phyloP scores from a whole-genome alignment of 2,329 filamentous ascomycete species.

The Monosporascus sp. region DNA sequence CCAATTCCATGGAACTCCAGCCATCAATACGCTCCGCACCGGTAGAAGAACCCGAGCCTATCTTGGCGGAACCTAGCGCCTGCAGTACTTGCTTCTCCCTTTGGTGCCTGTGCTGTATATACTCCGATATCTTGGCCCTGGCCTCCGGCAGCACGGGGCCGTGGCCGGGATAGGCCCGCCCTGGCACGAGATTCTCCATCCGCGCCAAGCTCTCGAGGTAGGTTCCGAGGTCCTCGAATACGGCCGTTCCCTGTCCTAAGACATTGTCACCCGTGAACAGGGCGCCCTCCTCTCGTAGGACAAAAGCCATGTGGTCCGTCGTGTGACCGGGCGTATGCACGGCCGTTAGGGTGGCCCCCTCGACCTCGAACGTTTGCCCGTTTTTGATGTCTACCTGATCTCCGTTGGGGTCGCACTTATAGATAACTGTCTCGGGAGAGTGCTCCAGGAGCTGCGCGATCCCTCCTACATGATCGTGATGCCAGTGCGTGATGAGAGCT shows the following conservation, averaged over 20 bases:
- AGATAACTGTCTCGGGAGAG: constrained; percentile 58
- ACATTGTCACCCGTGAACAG: constrained; percentile 91
- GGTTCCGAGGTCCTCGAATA: constrained; percentile 69
- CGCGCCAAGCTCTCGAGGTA: constrained; percentile 66
- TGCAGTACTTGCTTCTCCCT: constrained; percentile 74
- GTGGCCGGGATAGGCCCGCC: constrained; percentile 81
- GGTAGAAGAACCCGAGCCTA: constrained; percentile 14
- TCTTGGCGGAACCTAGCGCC: constrained; percentile 46
- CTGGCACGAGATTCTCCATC: constrained; percentile 62
- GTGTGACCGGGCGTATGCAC: constrained; percentile 63
- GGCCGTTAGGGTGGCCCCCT: constrained; percentile 33
- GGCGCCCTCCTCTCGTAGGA: constrained; percentile 72
- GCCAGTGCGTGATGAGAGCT: constrained; percentile 86
- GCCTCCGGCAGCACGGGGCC: constrained; percentile 74
- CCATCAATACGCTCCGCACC: constrained; percentile 23
- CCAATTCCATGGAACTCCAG: constrained; percentile 74
- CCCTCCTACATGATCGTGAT: constrained; percentile 78
- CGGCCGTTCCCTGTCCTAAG: constrained; percentile 78
- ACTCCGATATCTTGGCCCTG: constrained; percentile 67
- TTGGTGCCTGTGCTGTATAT: constrained; percentile 74
- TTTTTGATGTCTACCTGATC: constrained; percentile 48
- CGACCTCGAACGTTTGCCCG: constrained; percentile 46
- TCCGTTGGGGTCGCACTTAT: constrained; percentile 58
- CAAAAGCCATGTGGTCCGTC: constrained; percentile 73
- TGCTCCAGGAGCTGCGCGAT: constrained; percentile 61